Conservation (phyloP, 768 basidiomycete genomes). For the Lactarius evosmus region DNA sequence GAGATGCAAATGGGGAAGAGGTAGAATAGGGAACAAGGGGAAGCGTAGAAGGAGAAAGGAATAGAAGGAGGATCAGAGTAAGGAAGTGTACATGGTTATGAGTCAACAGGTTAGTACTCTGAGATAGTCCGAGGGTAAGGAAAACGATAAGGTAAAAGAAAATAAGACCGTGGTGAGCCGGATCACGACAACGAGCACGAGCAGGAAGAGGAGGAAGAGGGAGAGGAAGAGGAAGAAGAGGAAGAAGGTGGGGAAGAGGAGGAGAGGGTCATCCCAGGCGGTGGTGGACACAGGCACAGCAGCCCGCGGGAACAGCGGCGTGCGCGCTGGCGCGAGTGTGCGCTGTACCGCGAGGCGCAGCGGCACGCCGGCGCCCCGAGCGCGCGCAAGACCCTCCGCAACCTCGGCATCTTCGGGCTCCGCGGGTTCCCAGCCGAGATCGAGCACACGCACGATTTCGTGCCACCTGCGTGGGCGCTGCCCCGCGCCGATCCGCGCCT, state of each 20-base stretch:
- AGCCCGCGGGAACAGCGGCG: not conserved
- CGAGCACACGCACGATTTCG: constrained; percentile 51
- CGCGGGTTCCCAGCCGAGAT: constrained; percentile 47
- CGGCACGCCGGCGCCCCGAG: constrained; percentile 45
- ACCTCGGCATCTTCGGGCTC: constrained; percentile 57
- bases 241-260: constrained; percentile 5
- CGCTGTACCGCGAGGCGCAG: constrained; percentile 48
- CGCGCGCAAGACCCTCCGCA: constrained; percentile 49
- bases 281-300: not conserved
- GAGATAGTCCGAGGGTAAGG: too few species aligned
- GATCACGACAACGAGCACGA: too few species aligned
- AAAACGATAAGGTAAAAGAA: too few species aligned
- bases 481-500: constrained; percentile 14
- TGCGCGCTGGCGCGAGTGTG: constrained; percentile 21
- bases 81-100: too few species aligned
- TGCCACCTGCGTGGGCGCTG: constrained; percentile 50
- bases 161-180: too few species aligned
- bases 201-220: constrained; percentile 20
- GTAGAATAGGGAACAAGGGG: too few species aligned
- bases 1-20: too few species aligned
- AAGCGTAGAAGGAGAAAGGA: too few species aligned
- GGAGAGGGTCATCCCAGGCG: not conserved
- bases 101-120: too few species aligned
- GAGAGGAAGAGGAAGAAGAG: constrained; percentile 11
- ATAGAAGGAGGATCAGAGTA: too few species aligned